These are phyloP conservation scores for Ceratobasidium sp. DNA, from an alignment of 1,284 basidiomycete species.

Conservation along the genomic window DNA sequence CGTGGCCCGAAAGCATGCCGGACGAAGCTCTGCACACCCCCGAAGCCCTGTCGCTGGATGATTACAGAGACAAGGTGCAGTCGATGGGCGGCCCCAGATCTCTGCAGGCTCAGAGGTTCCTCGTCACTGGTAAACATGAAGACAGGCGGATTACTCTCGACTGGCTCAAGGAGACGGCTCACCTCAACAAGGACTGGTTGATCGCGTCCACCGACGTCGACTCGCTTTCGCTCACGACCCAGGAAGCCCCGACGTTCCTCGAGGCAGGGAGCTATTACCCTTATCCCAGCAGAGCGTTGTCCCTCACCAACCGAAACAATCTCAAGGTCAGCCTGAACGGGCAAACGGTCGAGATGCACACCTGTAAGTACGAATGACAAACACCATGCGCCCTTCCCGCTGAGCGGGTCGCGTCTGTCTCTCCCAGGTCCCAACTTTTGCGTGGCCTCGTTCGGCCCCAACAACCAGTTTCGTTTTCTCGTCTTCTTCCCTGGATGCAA, in stretches of 20 bases:
- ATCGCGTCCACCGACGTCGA: neutral
- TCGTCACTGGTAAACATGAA: neutral
- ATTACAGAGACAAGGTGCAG: neutral
- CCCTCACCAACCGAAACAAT: neutral
- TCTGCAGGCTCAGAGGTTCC: neutral
- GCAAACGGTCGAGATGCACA: too few relatives aligned
- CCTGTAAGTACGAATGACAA: too few relatives aligned
- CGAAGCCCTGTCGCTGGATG: neutral
- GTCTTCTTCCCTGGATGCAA: slow-evolving; percentile 10
- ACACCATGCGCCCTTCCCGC: too few relatives aligned
- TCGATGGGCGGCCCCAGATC: neutral
- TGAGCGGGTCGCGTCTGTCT: neutral
- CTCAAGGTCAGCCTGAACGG: neutral
- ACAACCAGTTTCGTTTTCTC: slow-evolving; percentile 7
- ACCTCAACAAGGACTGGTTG: neutral
- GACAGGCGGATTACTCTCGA: neutral
- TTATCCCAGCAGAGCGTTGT: neutral
- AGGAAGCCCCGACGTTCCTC: neutral
- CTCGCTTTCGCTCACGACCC: slow-evolving; percentile 12
- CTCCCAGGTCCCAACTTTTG: neutral
- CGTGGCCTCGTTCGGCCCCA: slow-evolving; percentile 13
- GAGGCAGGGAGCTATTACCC: neutral
- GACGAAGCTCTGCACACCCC: neutral
- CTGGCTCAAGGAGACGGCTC: neutral
- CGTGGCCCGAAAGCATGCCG: neutral